These are phyloP conservation scores for Venturia oleaginea DNA, from an alignment of 2,329 filamentous ascomycete genomes.

Conservation along the genomic window DNA sequence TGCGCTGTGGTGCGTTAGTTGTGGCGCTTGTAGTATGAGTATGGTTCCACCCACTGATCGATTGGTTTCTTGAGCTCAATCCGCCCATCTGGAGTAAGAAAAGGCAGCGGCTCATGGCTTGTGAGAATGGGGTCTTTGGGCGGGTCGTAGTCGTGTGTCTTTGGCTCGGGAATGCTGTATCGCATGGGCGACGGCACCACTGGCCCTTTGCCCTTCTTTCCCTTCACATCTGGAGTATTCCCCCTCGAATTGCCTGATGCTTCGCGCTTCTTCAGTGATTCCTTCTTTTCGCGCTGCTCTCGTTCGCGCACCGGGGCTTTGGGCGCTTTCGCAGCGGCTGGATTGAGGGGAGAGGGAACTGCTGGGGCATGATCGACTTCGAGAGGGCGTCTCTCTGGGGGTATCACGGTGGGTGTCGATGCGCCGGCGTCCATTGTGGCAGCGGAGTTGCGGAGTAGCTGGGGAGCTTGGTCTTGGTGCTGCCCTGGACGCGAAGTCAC, in stretches of 20 bases:
- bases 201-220: conserved; percentile 27
- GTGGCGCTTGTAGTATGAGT: no score
- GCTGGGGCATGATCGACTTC: conserved; percentile 63
- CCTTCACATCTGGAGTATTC: conserved; percentile 31
- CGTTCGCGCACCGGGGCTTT: conserved; percentile 31
- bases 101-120: conserved; percentile 37
- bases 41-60: conserved; percentile 28
- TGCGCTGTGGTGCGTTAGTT: conserved; percentile 27
- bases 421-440: not conserved
- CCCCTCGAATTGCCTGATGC: conserved; percentile 30
- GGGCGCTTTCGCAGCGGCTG: conserved; percentile 40
- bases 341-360: conserved; percentile 66
- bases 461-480: not conserved
- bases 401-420: conserved; percentile 20
- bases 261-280: conserved; percentile 44
- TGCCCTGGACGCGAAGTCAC: not conserved
- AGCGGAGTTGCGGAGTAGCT: not conserved
- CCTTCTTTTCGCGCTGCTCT: conserved; percentile 44
- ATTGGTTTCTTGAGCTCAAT: conserved; percentile 39
- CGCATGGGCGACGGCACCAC: conserved; percentile 39
- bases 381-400: conserved; percentile 54
- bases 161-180: conserved; percentile 41
- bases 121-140: conserved; percentile 39
- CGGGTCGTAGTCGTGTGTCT: conserved; percentile 38
- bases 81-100: conserved; percentile 33